Evolutionary conservation across 148 eudicot genomes (phyloP), one percentile per base, ranked within the genome.

Genomic region (Polygonum maritimum): DNA sequence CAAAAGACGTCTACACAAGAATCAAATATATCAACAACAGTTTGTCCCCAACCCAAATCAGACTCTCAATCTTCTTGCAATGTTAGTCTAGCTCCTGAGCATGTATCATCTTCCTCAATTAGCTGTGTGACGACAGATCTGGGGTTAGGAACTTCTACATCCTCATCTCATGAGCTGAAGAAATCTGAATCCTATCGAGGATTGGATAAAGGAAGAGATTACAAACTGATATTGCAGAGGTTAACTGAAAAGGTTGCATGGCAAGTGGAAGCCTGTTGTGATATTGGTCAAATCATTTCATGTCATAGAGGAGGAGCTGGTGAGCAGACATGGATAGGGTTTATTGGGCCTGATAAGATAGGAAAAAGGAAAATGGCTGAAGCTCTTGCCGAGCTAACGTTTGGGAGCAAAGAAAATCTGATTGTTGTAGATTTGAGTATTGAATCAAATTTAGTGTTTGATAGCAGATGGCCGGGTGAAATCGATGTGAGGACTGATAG

Each of bases 51-150:
- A 69, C 73, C 83, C 48, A 82, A 75, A 44, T 71, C 57, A 58
- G 48, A 77, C 6, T 49, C 67, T 48, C 84, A 78, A 78, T 72
- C 78, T 73, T 3, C 74, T 67, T 26, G 71, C 48, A 78, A 60
- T 57, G 19, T 69, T 70, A 74, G 40, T 74, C 51, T 76, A 19
- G 83, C 85, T 39, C 77, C 69, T 47, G 81, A 77, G 41, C 81
- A 69, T 12, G 77, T 51, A 40, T 74, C 83, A 22, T 36, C 81
- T 51, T 74, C 86, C 11, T 75, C 82, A 19, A 75, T 75, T 49
- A 78, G 78, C 82, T 80, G 89, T 71, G 92, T 92, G 40, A 85
- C 91, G 79, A 90, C 95, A 74, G 91, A 92, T 77, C 80, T 92
- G 80, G 91, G 89, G 35, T 80, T 90, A 79, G 97, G 95, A 80